Evolutionary conservation across 768 basidiomycete species (phyloP), one percentile per base, ranked within the genome.

Genomic region (Panaeolus papilionaceus): DNA sequence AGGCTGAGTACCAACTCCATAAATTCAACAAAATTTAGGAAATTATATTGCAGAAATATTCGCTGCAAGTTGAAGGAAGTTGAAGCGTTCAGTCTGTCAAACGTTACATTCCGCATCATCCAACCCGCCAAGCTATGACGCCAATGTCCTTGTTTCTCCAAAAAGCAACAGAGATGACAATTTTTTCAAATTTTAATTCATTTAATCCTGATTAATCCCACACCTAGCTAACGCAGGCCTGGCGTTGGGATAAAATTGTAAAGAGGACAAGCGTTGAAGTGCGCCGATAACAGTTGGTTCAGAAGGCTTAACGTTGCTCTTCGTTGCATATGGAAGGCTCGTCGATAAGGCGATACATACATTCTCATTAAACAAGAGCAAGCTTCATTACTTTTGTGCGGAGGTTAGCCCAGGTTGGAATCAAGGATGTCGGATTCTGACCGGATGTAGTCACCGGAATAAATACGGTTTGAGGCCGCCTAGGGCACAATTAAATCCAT

Each of bases 301-400:
- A 51, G 10, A 18, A 51, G 47, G 47, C 18, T 20, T 51, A 51
- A 51, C 47, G 20, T 51, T 23, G 26, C 20, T 51, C 47, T 23
- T 51, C 47, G 47, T 51, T 51, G 20, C 26, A 44, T 16, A 44
- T 4, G 42, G 42, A 44, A 44, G 47, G 23, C 20, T 18, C 10
- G 45, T 51, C 23, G 47, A 26, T 51, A 51, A 51, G 47, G 47
- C 4, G 42, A 44, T 44, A 47, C 20, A 23, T 49, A n/a, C 23
- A 23, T 7, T 23, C 18, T 12, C 47, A 51, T 51, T 23, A 51
- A 51, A 51, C 47, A 51, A 26, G 20, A 51, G 20, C 26, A 51
- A 51, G 47, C 47, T 51, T 51, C 47, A 51, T 44, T 44, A n/a
- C 42, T 44, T 51, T 51, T 51, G 20, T 51, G 20, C 47, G 47